Percentiles rank a stretch among this genome's conserved stretches.
phyloP scores from a whole-genome alignment of 2,329 filamentous ascomycete genomes.

The Alternaria conjuncta region DNA sequence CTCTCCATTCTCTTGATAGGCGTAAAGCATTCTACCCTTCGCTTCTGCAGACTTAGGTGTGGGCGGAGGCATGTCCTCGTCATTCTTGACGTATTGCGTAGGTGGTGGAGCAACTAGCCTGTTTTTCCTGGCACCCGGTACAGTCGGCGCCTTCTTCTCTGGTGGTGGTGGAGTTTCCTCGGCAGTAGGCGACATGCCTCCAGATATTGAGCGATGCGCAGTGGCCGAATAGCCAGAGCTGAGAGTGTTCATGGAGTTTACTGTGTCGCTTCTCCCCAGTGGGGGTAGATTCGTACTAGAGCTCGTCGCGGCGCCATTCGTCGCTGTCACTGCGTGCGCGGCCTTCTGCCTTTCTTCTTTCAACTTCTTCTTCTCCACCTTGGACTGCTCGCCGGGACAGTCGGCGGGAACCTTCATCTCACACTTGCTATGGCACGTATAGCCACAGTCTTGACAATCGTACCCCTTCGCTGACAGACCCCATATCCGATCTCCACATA shows the following conservation, averaged over 20 bases:
- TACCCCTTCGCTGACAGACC: slow-evolving; percentile 95
- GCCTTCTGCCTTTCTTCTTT: slow-evolving; percentile 84
- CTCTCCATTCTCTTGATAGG: slow-evolving; percentile 79
- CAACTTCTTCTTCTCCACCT: slow-evolving; percentile 94
- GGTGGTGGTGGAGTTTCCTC: slow-evolving; percentile 53
- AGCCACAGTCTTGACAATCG: slow-evolving; percentile 94
- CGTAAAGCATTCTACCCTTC: slow-evolving; percentile 87
- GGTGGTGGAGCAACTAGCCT: slow-evolving; percentile 89
- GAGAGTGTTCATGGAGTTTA: slow-evolving; percentile 75
- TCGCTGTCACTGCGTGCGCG: slow-evolving; percentile 64
- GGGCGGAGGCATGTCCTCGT: slow-evolving; percentile 53
- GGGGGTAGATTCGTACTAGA: slow-evolving; percentile 69
- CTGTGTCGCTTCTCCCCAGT: slow-evolving; percentile 81
- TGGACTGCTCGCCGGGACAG: slow-evolving; percentile 90
- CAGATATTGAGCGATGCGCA: slow-evolving; percentile 77
- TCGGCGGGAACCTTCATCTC: slow-evolving; percentile 98
- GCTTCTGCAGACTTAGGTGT: slow-evolving; percentile 58
- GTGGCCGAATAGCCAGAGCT: slow-evolving; percentile 87
- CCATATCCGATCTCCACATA: slow-evolving; percentile 97
- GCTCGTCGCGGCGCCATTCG: slow-evolving; percentile 53
- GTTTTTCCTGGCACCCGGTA: slow-evolving; percentile 58
- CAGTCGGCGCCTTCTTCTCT: slow-evolving; percentile 43
- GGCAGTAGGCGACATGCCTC: slow-evolving; percentile 59
- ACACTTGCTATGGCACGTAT: slow-evolving; percentile 98
- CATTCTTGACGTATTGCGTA: slow-evolving; percentile 75